Percentiles rank a stretch among this genome's conserved stretches.
Evolutionary conservation across 306 rosid species (phyloP).

Genomic region (Carpinus viminea): DNA sequence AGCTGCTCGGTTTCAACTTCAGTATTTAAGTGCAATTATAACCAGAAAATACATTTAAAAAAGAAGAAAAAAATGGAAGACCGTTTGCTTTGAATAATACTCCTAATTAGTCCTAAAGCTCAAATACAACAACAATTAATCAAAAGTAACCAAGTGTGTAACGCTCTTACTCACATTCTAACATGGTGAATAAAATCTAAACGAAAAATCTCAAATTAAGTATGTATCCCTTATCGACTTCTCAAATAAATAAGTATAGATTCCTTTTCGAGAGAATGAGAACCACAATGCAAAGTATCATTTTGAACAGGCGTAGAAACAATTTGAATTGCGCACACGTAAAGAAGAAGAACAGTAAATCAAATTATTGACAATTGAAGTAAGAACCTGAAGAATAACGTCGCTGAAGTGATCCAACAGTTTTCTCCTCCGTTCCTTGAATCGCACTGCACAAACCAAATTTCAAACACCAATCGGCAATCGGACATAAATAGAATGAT

Average conservation of each 20-base stretch:
- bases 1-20: conserved; percentile 80
- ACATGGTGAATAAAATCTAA: neutral
- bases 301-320: neutral
- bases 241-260: too few species aligned
- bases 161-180: conserved; percentile 14
- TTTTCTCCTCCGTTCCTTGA: conserved; percentile 65
- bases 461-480: conserved; percentile 18
- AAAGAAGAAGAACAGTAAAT: neutral
- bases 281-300: neutral
- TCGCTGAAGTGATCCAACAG: conserved; percentile 43
- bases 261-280: neutral
- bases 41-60: too few species aligned
- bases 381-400: conserved; percentile 50
- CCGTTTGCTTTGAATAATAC: conserved; percentile 11
- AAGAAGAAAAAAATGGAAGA: conserved; percentile 2
- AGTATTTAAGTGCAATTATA: conserved; percentile 29
- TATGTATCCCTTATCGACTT: too few species aligned
- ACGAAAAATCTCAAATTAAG: neutral
- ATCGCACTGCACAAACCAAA: conserved; percentile 52
- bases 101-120: neutral
- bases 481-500: neutral
- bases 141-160: conserved; percentile 1
- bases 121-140: neutral
- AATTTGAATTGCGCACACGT: neutral
- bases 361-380: neutral